phyloP scores from a whole-genome alignment of 2,329 filamentous ascomycete species.

The Apiospora arundinis region DNA sequence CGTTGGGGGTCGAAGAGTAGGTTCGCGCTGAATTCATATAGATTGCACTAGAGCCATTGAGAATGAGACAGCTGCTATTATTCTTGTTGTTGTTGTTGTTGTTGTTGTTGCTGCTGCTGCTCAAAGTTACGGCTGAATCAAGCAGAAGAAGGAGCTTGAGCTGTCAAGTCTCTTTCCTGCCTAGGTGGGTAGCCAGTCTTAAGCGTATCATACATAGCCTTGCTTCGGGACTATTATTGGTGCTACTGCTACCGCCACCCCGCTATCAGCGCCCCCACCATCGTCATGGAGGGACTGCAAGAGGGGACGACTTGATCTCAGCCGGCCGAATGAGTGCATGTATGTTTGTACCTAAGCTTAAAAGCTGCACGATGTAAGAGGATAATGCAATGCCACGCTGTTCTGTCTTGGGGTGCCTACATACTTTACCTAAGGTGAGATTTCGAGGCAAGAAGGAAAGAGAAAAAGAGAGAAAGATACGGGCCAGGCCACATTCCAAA shows the following conservation, averaged over 20 bases:
- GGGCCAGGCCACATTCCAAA: not conserved
- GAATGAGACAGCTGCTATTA: not conserved
- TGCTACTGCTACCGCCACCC: not conserved
- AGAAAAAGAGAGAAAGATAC: not conserved
- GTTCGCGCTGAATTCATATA: no score
- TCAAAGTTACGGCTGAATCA: not conserved
- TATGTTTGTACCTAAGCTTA: no score
- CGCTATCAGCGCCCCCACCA: conserved; percentile 2
- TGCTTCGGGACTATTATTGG: conserved; percentile 1
- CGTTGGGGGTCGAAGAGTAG: not conserved
- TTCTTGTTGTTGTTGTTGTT: not conserved
- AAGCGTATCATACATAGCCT: no score
- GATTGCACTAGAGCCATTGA: not conserved
- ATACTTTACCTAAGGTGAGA: no score
- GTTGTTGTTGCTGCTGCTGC: not conserved
- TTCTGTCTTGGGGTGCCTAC: not conserved
- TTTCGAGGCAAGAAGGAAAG: not conserved
- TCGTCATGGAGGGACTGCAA: not conserved
- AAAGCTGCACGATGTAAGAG: not conserved
- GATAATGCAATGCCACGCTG: conserved; percentile 4
- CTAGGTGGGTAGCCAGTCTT: no score
- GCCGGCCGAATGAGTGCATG: not conserved
- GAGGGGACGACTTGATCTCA: not conserved
- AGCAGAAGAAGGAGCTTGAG: not conserved
- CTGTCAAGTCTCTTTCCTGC: not conserved